These are phyloP conservation scores for Tetragonia tetragonoides DNA, from an alignment of 148 eudicot species.

Conservation along the genomic window DNA sequence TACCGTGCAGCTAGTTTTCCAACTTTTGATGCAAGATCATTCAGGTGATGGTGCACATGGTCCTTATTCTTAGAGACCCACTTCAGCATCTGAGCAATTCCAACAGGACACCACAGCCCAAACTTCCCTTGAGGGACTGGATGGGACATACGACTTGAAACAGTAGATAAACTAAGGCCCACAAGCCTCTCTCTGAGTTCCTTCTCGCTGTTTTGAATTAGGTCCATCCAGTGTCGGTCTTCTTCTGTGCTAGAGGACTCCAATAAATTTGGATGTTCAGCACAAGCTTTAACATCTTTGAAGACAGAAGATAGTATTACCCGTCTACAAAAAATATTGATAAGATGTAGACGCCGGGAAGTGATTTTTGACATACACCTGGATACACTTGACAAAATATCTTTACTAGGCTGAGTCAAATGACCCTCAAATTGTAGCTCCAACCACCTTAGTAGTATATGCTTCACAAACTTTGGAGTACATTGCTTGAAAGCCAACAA, in stretches of 20 bases:
- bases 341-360: constrained; percentile 65
- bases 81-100: constrained; percentile 60
- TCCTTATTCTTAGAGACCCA: constrained; percentile 54
- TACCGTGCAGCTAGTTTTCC: constrained; percentile 53
- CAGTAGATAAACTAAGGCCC: constrained; percentile 48
- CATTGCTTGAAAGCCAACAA: constrained; percentile 59
- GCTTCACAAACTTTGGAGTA: constrained; percentile 43
- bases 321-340: constrained; percentile 65
- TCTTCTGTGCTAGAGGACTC: constrained; percentile 30
- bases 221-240: constrained; percentile 52
- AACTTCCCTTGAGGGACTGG: constrained; percentile 19
- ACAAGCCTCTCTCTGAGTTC: constrained; percentile 82
- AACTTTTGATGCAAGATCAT: constrained; percentile 49
- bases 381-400: constrained; percentile 33
- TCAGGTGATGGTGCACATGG: constrained; percentile 34
- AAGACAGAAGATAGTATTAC: constrained; percentile 41
- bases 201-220: constrained; percentile 52
- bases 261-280: constrained; percentile 27
- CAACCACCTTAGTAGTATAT: constrained; percentile 55
- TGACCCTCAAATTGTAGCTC: constrained; percentile 29
- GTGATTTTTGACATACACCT: constrained; percentile 42
- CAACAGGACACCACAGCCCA: constrained; percentile 48
- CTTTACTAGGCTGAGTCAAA: constrained; percentile 26
- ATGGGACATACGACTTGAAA: constrained; percentile 17
- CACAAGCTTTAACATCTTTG: constrained; percentile 30